Evolutionary conservation across 2,329 filamentous ascomycete genomes (phyloP), one percentile per base, ranked within the genome.

Genomic region (Pseudogymnoascus sp.): DNA sequence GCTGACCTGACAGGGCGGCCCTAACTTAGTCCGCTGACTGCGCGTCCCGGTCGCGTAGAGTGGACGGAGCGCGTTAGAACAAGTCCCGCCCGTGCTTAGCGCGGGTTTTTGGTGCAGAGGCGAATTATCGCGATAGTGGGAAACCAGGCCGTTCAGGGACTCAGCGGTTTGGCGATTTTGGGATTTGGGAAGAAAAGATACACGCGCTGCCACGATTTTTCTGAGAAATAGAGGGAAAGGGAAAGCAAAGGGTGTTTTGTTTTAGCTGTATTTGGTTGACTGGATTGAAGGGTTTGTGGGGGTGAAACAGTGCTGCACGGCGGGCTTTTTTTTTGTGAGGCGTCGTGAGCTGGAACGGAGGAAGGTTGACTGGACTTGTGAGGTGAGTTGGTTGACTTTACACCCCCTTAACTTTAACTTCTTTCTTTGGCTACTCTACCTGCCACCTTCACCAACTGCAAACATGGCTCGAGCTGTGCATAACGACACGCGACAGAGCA

Each of bases 21-120:
- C 25, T 52, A 52, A 52, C 45, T 30, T 52, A 52, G 45, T 59
- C 55, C 55, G 55, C 55, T 59, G 55, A 59, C 55, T 59, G 55
- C 55, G 55, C 36, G 55, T 59, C 33, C 16, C 19, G 33, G 30
- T 59, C 55, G 55, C 55, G 55, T 59, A 59, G 36, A 59, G 55
- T 59, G 55, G 55, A 11, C n/a, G 19, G 2, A 36, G 30, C 55
- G 30, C 55, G 55, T 59, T 39, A 59, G 33, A 22, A 22, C 7
- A 30, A 3, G 55, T 2, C 5, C 33, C 8, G 28, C 8, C 7
- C 3, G 28, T 8, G n/a, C 4, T 59, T 59, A 39, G 55, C 55
- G 55, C 12, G 19, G 12, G 7, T 36, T 59, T 59, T 59, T 38
- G 16, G 25, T 16, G 42, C 23, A 52, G 45, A 52, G 45, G 45